phyloP scores from a whole-genome alignment of 225 moss, liverwort and hornwort species.

The Rhytidiadelphus loreus region DNA sequence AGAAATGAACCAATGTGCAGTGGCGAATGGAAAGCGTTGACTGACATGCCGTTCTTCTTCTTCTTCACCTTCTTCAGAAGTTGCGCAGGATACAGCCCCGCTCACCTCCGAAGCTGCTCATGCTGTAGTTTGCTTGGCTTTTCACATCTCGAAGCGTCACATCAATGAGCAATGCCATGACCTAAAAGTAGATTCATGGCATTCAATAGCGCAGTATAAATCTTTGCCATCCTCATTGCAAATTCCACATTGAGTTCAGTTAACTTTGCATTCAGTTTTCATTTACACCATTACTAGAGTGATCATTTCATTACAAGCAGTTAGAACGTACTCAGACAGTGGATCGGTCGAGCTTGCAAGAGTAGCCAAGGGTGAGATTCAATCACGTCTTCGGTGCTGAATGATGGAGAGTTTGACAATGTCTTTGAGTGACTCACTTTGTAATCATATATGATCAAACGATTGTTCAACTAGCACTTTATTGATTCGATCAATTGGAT shows the following conservation, averaged over 20 bases:
- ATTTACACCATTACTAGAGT: neutral
- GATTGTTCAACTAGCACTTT: neutral
- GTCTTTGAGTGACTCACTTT: neutral
- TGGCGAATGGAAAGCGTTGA: neutral
- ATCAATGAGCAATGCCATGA: neutral
- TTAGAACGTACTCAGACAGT: neutral
- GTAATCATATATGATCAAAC: neutral
- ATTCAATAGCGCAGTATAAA: neutral
- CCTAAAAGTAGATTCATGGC: neutral
- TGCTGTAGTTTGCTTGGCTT: neutral
- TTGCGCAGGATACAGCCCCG: neutral
- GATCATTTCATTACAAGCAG: neutral
- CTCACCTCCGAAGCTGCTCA: neutral
- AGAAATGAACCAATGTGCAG: neutral
- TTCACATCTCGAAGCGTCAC: slow-evolving; percentile 6
- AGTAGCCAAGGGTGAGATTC: neutral
- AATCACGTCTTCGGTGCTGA: neutral
- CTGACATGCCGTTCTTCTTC: neutral
- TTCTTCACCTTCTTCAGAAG: neutral
- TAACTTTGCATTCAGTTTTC: neutral
- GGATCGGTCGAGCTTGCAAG: neutral
- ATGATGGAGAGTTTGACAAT: neutral
- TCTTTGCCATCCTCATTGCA: neutral
- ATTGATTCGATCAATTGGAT: neutral
- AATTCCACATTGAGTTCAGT: neutral